These are phyloP conservation scores for Camellia sinensis DNA, from an alignment of 148 eudicot genomes.

Conservation along the genomic window DNA sequence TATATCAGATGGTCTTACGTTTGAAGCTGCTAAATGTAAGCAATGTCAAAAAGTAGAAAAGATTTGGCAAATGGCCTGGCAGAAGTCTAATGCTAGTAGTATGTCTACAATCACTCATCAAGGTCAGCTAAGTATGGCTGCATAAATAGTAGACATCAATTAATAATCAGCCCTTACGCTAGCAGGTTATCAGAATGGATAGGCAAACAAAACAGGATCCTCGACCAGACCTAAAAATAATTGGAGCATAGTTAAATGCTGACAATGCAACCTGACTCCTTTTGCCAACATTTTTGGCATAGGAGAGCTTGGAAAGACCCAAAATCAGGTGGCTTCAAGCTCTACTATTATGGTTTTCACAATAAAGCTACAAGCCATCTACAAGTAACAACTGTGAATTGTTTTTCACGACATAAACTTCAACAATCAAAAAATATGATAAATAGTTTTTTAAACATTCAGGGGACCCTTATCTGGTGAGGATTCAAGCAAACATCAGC, in stretches of 20 bases:
- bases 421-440: neutral
- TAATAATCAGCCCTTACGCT: neutral
- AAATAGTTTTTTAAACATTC: neutral
- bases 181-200: neutral
- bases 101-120: neutral
- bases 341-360: neutral
- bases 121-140: neutral
- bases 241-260: slow-evolving; percentile 30
- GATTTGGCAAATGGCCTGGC: neutral
- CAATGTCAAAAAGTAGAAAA: neutral
- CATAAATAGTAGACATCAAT: neutral
- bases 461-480: neutral
- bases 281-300: slow-evolving; percentile 18
- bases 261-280: slow-evolving; percentile 43
- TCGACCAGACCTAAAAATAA: neutral
- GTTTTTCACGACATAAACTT: neutral
- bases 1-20: neutral
- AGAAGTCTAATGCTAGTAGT: neutral
- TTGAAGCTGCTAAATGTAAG: neutral
- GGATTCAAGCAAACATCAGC: neutral
- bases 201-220: neutral
- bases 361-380: neutral
- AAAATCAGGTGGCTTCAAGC: neutral
- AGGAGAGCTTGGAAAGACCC: neutral
- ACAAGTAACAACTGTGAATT: neutral